A percentile compares a stretch with the other conserved stretches of the same genome.
Evolutionary conservation across 169 alveolate genomes (phyloP).

Genomic region (Eimeria zaria): DNA sequence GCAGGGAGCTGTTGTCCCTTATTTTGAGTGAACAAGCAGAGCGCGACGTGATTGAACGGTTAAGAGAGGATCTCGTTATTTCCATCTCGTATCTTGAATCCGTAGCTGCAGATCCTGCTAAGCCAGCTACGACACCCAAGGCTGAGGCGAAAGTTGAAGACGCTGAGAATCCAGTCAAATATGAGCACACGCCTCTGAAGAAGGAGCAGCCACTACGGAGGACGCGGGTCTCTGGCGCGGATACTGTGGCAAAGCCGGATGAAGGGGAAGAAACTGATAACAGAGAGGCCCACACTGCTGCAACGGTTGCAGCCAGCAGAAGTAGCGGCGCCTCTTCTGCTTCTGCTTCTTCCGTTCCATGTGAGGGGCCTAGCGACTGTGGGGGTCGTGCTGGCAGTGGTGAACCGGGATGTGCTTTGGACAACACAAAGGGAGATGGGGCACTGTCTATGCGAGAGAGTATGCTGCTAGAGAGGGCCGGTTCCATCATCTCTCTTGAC

Average conservation of each 20-base stretch:
- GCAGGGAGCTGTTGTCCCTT: conserved; percentile 61
- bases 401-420: background rate
- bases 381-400: background rate
- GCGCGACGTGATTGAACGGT: background rate
- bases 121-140: conserved; percentile 34
- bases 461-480: conserved; percentile 53
- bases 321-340: conserved; percentile 17
- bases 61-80: conserved; percentile 16
- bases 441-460: conserved; percentile 36
- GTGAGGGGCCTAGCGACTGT: conserved; percentile 7
- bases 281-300: conserved; percentile 15
- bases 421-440: background rate
- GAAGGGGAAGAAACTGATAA: background rate
- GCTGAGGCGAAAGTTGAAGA: background rate
- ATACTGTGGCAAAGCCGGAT: background rate
- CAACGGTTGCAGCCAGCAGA: conserved; percentile 20
- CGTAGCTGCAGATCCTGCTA: background rate
- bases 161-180: background rate
- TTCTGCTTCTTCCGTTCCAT: conserved; percentile 35
- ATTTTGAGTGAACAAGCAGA: conserved; percentile 21
- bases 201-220: conserved; percentile 9
- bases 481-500: conserved; percentile 45
- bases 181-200: background rate
- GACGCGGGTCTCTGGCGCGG: background rate
- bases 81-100: conserved; percentile 23